Percentiles rank a stretch among this genome's conserved stretches.
phyloP scores from a whole-genome alignment of 208 protist species.

The Tetramitus jugosus region DNA sequence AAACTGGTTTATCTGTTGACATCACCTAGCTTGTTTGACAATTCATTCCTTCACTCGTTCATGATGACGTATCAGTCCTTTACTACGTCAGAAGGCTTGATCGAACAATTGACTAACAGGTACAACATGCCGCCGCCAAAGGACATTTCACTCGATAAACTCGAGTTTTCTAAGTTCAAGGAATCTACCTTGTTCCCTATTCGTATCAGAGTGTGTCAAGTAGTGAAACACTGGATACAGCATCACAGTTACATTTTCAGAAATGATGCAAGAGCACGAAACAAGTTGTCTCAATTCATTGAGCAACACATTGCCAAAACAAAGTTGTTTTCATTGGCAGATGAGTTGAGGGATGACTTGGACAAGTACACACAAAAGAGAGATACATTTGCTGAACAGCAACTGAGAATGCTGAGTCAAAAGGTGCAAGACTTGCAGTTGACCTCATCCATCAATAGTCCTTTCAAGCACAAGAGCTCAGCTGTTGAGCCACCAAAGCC shows the following conservation, averaged over 20 bases:
- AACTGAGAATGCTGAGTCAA: neutral
- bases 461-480: neutral
- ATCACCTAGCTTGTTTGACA: neutral
- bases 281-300: neutral
- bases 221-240: neutral
- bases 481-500: no score
- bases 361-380: neutral
- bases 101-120: neutral
- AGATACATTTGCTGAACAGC: neutral
- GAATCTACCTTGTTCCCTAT: neutral
- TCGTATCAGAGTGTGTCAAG: neutral
- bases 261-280: neutral
- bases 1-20: conserved; percentile 9
- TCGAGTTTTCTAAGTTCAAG: neutral
- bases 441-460: no score
- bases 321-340: neutral
- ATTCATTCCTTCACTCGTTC: neutral
- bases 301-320: conserved; percentile 15
- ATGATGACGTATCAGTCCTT: conserved; percentile 1
- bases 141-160: no score
- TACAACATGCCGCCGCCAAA: conserved; percentile 1
- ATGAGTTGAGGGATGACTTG: neutral
- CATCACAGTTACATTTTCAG: conserved; percentile 11
- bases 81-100: neutral
- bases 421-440: no score